Evolutionary conservation across 2,329 filamentous ascomycete genomes (phyloP), one percentile per base, ranked within the genome.

Genomic region (Alternaria consortialis): DNA sequence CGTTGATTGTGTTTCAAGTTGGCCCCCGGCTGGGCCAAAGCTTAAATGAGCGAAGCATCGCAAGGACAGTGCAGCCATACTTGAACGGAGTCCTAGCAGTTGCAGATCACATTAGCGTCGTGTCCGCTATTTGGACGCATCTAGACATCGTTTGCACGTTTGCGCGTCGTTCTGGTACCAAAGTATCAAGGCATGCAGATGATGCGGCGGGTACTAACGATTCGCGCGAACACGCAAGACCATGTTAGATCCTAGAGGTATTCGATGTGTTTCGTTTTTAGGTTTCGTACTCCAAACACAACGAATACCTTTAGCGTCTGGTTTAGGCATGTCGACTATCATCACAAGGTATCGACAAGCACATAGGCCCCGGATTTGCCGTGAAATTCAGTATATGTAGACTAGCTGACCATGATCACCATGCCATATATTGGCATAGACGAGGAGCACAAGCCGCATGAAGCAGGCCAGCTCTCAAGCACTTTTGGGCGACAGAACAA

Each of bases 331-430:
- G 13, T 15, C 8, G 17, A 37, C 27, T 17, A 23, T 29, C 39
- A 56, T 44, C 34, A 50, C 34, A 5, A 47, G n/a, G 8, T 17
- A 23, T 39, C 6, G 27, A 34, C 7, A 25, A 25, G 25, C 7
- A 56, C 29, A 40, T 20, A 7, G 5, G 25, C 12, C 31, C n/a
- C 53, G 56, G 3, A 46, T 60, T 12, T 27, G 46, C 36, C 36
- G 27, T 55, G 32, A 36, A 2, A 36, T 46, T 62, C 53, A 25
- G 25, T 39, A 39, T 54, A 42, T 48, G 13, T 59, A 47, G 48
- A 61, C 44, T 67, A 63, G 43, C 55, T 67, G 39, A 56, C 53
- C 53, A 51, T 50, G 20, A 47, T 43, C 39, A 20, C 52, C 54
- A 52, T 56, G 43, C 37, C 43, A 47, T 27, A 58, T 32, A 47